Evolutionary conservation across 768 basidiomycete genomes (phyloP).

Genomic region (Russula emetica): DNA sequence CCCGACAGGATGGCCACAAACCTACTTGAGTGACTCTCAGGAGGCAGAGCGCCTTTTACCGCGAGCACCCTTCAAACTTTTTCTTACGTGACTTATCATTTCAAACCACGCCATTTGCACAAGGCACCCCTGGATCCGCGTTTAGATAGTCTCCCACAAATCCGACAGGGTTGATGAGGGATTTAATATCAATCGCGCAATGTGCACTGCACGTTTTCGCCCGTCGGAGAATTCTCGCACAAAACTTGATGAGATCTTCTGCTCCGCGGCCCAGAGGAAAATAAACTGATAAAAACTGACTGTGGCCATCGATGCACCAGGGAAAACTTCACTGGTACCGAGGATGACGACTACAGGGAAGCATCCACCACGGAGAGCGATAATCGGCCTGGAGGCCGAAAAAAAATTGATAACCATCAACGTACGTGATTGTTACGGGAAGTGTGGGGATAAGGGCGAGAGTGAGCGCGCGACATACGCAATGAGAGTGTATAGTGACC

Average conservation of each 20-base stretch:
- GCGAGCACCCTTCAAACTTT: slow-evolving; percentile 7
- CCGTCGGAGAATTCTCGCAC: slow-evolving; percentile 17
- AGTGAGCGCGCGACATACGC: slow-evolving; percentile 3
- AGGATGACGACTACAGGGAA: slow-evolving; percentile 3
- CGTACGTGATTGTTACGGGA: slow-evolving; percentile 8
- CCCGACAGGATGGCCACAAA: slow-evolving; percentile 10
- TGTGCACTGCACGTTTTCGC: background rate
- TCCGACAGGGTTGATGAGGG: slow-evolving; percentile 3
- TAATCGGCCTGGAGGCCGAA: slow-evolving; percentile 1
- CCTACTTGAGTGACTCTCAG: slow-evolving; percentile 6
- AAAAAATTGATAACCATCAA: background rate
- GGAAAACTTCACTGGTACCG: background rate
- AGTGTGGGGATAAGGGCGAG: background rate
- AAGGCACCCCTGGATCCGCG: slow-evolving; percentile 12
- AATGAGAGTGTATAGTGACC: slow-evolving; percentile 8
- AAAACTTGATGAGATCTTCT: slow-evolving; percentile 8
- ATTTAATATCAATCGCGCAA: slow-evolving; percentile 6
- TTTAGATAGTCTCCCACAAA: background rate
- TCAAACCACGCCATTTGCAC: slow-evolving; percentile 5
- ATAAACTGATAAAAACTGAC: background rate
- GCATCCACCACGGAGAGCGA: slow-evolving; percentile 10
- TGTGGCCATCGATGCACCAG: slow-evolving; percentile 2
- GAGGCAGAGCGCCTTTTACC: slow-evolving; percentile 4
- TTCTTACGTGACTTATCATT: slow-evolving; percentile 20
- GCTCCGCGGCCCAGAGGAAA: slow-evolving; percentile 8